phyloP scores from a whole-genome alignment of 225 moss, liverwort and hornwort species.

The Polytrichum commune region DNA sequence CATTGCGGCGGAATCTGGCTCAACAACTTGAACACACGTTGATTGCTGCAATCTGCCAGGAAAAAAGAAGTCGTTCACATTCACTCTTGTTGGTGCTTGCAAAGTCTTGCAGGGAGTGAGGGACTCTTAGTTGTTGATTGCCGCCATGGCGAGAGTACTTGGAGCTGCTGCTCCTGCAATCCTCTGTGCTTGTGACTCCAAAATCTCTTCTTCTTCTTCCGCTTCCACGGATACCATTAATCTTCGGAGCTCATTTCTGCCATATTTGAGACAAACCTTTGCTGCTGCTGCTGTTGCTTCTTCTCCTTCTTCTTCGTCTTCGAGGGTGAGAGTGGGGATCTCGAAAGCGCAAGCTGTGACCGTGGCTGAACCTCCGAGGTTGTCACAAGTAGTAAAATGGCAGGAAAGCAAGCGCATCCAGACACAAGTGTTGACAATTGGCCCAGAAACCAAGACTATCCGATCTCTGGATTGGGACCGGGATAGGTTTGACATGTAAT shows the following conservation, averaged over 20 bases:
- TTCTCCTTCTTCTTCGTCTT: too few relatives aligned
- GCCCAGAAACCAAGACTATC: slow-evolving; percentile 70
- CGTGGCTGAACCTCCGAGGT: slow-evolving; percentile 37
- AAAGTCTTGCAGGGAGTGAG: too few relatives aligned
- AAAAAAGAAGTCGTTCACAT: too few relatives aligned
- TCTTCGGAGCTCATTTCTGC: slow-evolving; percentile 19
- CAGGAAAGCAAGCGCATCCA: slow-evolving; percentile 68
- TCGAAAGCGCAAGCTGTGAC: slow-evolving; percentile 14
- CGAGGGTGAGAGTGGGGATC: background rate
- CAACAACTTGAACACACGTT: too few relatives aligned
- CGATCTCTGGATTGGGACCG: slow-evolving; percentile 97
- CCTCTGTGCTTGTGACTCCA: slow-evolving; percentile 21
- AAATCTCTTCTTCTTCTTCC: background rate
- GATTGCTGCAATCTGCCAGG: too few relatives aligned
- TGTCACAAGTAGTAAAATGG: slow-evolving; percentile 71
- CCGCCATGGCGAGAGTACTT: slow-evolving; percentile 17
- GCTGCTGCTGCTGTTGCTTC: background rate
- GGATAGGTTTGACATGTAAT: slow-evolving; percentile 84
- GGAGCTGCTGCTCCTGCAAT: slow-evolving; percentile 19
- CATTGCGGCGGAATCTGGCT: too few relatives aligned
- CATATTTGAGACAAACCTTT: slow-evolving; percentile 16
- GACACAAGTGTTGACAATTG: slow-evolving; percentile 67
- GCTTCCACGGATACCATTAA: background rate
- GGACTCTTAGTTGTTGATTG: too few relatives aligned
- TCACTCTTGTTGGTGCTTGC: too few relatives aligned